These are phyloP conservation scores for Kodamaea laetipori DNA, from an alignment of 805 yeast genomes.

Conservation along the genomic window DNA sequence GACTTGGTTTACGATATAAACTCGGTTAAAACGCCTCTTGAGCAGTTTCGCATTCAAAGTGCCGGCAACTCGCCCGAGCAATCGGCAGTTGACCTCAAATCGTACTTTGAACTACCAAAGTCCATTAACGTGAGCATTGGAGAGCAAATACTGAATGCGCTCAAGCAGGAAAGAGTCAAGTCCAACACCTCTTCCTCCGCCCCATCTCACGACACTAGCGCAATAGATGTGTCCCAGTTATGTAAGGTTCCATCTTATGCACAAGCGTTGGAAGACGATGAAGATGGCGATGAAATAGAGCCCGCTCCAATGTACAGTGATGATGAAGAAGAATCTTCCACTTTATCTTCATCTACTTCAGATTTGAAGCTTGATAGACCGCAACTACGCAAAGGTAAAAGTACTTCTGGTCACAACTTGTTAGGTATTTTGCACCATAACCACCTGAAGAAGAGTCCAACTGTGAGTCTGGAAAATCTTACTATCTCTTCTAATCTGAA, in stretches of 20 bases:
- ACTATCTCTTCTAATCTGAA: not conserved
- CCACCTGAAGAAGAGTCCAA: not conserved
- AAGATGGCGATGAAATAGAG: conserved; percentile 20
- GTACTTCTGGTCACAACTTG: conserved; percentile 3
- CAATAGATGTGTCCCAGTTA: conserved; percentile 25
- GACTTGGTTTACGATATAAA: conserved; percentile 42
- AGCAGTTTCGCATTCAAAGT: conserved; percentile 32
- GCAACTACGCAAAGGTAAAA: not conserved
- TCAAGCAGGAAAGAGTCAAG: not conserved
- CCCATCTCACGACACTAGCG: conserved; percentile 10
- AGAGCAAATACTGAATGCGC: not conserved
- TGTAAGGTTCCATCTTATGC: conserved; percentile 41
- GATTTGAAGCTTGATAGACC: conserved; percentile 2
- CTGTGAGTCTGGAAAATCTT: not conserved
- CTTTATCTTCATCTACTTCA: not conserved
- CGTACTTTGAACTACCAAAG: conserved; percentile 31
- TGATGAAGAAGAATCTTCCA: conserved; percentile 1
- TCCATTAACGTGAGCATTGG: conserved; percentile 16
- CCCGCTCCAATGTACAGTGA: conserved; percentile 24
- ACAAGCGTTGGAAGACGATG: conserved; percentile 43
- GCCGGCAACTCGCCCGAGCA: conserved; percentile 12
- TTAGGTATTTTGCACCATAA: conserved; percentile 1
- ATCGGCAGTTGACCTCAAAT: conserved; percentile 8
- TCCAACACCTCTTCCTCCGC: not conserved
- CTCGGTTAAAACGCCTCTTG: conserved; percentile 37